A percentile compares a stretch with the other conserved stretches of the same genome.
These are phyloP conservation scores for Echria macrotheca DNA, from an alignment of 495 filamentous ascomycete genomes.

Conservation along the genomic window DNA sequence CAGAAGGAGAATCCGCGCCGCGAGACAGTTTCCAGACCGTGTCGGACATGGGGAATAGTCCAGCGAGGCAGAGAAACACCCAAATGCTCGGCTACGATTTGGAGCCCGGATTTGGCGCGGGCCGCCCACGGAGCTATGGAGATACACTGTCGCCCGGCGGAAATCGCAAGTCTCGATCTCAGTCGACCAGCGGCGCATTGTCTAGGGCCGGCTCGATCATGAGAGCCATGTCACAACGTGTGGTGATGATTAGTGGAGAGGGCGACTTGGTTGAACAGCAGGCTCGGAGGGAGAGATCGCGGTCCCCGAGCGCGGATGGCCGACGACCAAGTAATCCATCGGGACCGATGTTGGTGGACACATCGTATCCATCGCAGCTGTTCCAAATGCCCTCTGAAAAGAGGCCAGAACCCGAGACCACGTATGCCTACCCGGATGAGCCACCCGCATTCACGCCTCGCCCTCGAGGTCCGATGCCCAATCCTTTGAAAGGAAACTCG, in stretches of 20 bases:
- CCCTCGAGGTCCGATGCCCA: conserved; percentile 50
- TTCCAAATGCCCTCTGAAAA: conserved; percentile 44
- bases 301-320: conserved; percentile 40
- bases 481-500: conserved; percentile 84
- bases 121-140: conserved; percentile 43
- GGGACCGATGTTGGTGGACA: conserved; percentile 50
- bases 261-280: conserved; percentile 71
- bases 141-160: conserved; percentile 41
- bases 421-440: conserved; percentile 17
- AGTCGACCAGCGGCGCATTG: conserved; percentile 58
- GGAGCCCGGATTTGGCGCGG: conserved; percentile 45
- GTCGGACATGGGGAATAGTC: conserved; percentile 40
- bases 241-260: conserved; percentile 91
- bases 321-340: conserved; percentile 29
- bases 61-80: conserved; percentile 35
- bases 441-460: conserved; percentile 21
- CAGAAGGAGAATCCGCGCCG: conserved; percentile 51
- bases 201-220: conserved; percentile 83
- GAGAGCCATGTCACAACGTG: conserved; percentile 93
- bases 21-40: conserved; percentile 60
- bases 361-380: conserved; percentile 41
- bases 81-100: conserved; percentile 44
- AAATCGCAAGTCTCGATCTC: conserved; percentile 49
- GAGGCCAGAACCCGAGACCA: conserved; percentile 35
- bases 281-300: conserved; percentile 60